Base-by-base conservation (phyloP, 2,329 filamentous ascomycete species). In the Ophiocordyceps camponoti-floridani region DNA sequence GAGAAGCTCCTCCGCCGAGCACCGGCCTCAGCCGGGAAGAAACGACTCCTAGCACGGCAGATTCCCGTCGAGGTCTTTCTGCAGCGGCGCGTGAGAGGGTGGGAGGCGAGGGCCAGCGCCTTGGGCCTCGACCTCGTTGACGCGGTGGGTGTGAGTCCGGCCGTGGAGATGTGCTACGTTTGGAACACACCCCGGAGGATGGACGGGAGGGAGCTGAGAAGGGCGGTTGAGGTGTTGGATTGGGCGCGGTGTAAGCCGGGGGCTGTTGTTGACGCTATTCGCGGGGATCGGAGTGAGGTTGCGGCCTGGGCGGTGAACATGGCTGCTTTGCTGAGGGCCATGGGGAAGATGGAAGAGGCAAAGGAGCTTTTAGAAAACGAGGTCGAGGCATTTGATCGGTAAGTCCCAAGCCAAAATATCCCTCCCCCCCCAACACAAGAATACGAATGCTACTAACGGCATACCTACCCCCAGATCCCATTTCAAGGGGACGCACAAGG, bases 121-220 rank as follows among this genome's bases (percentile, higher is more conserved):
- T 73, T 79, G 60, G 68, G 72, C 2, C 62, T 85, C 30, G 73
- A 80, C 42, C 67, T 95, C 4, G 73, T 82, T 2, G 89, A 96
- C 52, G 87, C 83, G 0, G 70, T 93, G 9, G 87, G 87, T 0
- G 70, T 84, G 3, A 83, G 79, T 47, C 91, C 91, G 0, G 68
- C 85, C 1, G 76, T 87, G 54, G 91, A 96, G 65, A 94, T 96
- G 82, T 79, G 83, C 12, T 94, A 89, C 59, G 77, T 96, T 53
- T 96, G 88, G 88, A 88, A 85, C 55, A 89, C 88, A 0, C 78
- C 77, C 53, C 89, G 84, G 61, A 77, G 86, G 45, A 93, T 94
- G 84, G 67, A 73, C 2, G 53, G 63, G 1, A 63, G 64, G 0
- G 74, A 89, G 47, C 66, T 94, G 13, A 66, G 81, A 42, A 19